Conservation (phyloP, 164 flowering plant species). For the Annona cherimola region DNA sequence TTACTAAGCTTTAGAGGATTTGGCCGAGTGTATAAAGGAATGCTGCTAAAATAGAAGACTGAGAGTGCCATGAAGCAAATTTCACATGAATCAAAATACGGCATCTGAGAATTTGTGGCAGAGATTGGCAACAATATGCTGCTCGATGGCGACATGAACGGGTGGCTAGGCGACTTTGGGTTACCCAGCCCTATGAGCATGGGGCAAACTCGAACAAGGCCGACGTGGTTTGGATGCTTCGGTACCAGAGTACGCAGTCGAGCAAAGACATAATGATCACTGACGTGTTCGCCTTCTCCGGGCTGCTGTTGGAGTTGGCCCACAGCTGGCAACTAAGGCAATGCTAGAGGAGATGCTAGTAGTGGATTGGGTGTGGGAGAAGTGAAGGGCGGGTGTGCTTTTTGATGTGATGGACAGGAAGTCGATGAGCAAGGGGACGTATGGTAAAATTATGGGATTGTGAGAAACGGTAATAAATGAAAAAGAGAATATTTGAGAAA, state of each 20-base stretch:
- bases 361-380: conserved; percentile 61
- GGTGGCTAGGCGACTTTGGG: conserved; percentile 28
- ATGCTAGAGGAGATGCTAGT: conserved; percentile 40
- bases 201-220: conserved; percentile 53
- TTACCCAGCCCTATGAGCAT: conserved; percentile 54
- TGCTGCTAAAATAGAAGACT: conserved; percentile 28
- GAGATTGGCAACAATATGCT: conserved; percentile 60
- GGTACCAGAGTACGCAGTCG: conserved; percentile 45
- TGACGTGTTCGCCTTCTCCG: conserved; percentile 60
- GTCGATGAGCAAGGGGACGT: too few species aligned
- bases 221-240: conserved; percentile 53
- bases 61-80: conserved; percentile 55
- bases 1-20: conserved; percentile 56
- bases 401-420: conserved; percentile 37
- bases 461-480: too few species aligned
- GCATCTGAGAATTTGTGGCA: conserved; percentile 46
- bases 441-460: too few species aligned
- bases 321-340: conserved; percentile 48
- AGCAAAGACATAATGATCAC: conserved; percentile 45
- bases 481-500: too few species aligned
- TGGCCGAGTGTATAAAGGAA: conserved; percentile 54
- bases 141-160: conserved; percentile 48
- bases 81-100: conserved; percentile 54
- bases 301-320: conserved; percentile 44
- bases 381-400: conserved; percentile 25